Evolutionary conservation across 2,329 filamentous ascomycete species (phyloP), one percentile per base, ranked within the genome.

Genomic region (Microdochium bolleyi): DNA sequence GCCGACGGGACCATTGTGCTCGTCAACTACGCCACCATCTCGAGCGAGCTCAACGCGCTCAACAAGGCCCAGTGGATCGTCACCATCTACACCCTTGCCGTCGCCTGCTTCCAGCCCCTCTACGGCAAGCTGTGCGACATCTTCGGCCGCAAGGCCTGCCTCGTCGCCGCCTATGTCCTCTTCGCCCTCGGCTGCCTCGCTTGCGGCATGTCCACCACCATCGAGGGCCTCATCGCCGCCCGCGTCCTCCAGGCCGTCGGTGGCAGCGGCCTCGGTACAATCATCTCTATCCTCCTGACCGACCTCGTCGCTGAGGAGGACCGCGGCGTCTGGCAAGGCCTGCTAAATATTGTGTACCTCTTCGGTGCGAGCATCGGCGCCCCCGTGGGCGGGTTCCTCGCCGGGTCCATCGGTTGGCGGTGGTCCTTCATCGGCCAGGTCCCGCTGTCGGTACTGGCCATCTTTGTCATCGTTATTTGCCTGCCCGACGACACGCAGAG

Each of bases 291-390:
- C 34, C 62, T 85, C 41, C 64, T 85, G 59, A 80, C 75, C 56
- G 82, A 85, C 62, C 71, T 83, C 37, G 73, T 85, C 9, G 72
- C 79, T 2, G 67, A 85, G 41, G 72, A 81, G 16, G 78, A 84
- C 52, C 68, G 82, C 54, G 83, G 83, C 0, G 72, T 78, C 5
- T 85, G 80, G 78, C 83, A 85, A 61, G 82, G 82, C 7, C 73
- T 84, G 51, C 71, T 84, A 59, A 86, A 85, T 60, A 75, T 85
- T 55, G 73, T 85, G 44, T 85, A 76, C 59, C 80, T 81, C 0
- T 68, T 69, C 49, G 83, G 82, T 50, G 72, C 80, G 16, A 75
- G 76, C n/a, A 68, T 71, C n/a, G 82, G 83, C 5, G 82, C 80
- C n/a, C 80, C 82, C 0, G 30, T 49, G 30, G 50, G 50, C 3